A percentile compares a stretch with the other conserved stretches of the same genome.
These are phyloP conservation scores for Diaporthe capsici DNA, from an alignment of 2,329 filamentous ascomycete species.

Conservation along the genomic window DNA sequence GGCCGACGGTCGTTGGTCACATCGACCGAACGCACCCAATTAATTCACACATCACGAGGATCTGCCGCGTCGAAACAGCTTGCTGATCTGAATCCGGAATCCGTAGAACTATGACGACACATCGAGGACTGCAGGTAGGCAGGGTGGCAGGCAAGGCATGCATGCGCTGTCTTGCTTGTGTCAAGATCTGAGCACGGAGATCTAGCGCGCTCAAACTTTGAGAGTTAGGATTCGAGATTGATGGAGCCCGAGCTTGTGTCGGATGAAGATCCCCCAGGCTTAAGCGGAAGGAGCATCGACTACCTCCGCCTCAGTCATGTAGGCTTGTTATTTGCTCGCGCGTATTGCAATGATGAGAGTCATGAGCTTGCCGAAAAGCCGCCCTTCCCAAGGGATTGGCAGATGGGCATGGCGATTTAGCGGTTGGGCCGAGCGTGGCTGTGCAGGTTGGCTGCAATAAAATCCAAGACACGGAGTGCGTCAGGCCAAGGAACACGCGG, in stretches of 20 bases:
- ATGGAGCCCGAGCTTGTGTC: constrained; percentile 25
- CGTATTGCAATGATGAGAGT: constrained; percentile 31
- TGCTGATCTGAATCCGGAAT: constrained; percentile 25
- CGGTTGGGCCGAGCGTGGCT: constrained; percentile 41
- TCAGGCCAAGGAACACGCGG: constrained; percentile 34
- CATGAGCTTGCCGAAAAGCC: constrained; percentile 24
- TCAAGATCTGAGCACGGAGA: constrained; percentile 32
- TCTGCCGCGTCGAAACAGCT: constrained; percentile 27
- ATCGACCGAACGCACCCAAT: constrained; percentile 7
- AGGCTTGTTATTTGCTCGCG: constrained; percentile 8
- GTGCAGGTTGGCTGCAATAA: constrained; percentile 37
- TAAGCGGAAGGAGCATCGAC: background rate
- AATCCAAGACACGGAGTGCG: constrained; percentile 37
- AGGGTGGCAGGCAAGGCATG: constrained; percentile 2
- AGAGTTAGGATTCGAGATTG: constrained; percentile 34
- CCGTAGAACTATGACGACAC: constrained; percentile 21
- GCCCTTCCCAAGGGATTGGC: constrained; percentile 23
- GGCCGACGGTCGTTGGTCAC: constrained; percentile 8
- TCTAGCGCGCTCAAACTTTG: constrained; percentile 27
- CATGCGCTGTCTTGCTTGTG: constrained; percentile 7
- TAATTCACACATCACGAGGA: constrained; percentile 10
- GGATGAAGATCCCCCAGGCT: constrained; percentile 33
- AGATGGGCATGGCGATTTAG: background rate
- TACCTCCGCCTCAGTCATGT: constrained; percentile 4
- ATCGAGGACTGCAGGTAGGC: background rate